phyloP scores from a whole-genome alignment of 2,329 filamentous ascomycete species.

The Camptophora hylomeconis region DNA sequence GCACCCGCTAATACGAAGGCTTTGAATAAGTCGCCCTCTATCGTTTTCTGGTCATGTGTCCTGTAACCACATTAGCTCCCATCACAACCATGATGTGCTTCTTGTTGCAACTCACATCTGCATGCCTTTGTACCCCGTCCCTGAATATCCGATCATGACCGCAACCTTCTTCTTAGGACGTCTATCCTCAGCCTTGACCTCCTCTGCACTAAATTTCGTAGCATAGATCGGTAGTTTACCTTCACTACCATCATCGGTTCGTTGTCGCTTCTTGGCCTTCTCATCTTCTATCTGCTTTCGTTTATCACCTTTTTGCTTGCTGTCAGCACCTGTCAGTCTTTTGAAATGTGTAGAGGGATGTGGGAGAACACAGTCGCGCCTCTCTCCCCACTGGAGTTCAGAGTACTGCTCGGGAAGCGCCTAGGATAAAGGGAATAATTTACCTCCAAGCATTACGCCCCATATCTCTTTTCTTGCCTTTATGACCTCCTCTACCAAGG shows the following conservation, averaged over 20 bases:
- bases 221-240: constrained; percentile 39
- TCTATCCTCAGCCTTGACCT: constrained; percentile 76
- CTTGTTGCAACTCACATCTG: constrained; percentile 47
- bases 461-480: constrained; percentile 49
- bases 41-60: constrained; percentile 59
- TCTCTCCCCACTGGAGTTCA: constrained; percentile 3
- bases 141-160: constrained; percentile 88
- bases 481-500: constrained; percentile 19
- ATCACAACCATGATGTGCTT: constrained; percentile 6
- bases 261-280: constrained; percentile 43
- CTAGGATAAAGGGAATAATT: constrained; percentile 19
- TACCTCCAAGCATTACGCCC: constrained; percentile 54
- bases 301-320: constrained; percentile 37
- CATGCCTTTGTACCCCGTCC: constrained; percentile 94
- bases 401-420: constrained; percentile 9
- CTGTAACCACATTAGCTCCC: constrained; percentile 6
- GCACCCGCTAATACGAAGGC: constrained; percentile 85
- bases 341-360: constrained; percentile 10
- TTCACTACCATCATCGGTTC: constrained; percentile 30
- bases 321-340: constrained; percentile 40
- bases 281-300: constrained; percentile 37
- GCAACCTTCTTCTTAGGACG: constrained; percentile 93
- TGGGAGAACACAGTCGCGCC: background rate
- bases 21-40: constrained; percentile 87
- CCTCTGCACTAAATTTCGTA: constrained; percentile 55